Percentiles rank a stretch among this genome's conserved stretches.
Evolutionary conservation across 768 basidiomycete genomes (phyloP).

Genomic region (Amanita rubescens): DNA sequence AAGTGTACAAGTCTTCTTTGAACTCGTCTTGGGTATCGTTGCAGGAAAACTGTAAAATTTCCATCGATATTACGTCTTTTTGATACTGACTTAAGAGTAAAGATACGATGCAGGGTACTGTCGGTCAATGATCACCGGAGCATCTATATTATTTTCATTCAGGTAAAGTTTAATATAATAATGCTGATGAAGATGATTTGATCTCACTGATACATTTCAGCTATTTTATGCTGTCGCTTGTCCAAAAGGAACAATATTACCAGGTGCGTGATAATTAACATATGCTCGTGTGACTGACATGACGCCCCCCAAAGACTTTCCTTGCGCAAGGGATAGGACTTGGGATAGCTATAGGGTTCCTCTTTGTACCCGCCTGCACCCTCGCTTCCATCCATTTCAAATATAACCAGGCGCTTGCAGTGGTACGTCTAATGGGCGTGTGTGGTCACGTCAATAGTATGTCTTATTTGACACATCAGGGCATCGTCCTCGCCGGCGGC

Average conservation of each 20-base stretch:
- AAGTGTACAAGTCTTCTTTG: slow-evolving; percentile 10
- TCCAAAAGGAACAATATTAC: slow-evolving; percentile 6
- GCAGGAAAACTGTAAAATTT: slow-evolving; percentile 7
- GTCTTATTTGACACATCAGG: slow-evolving; percentile 12
- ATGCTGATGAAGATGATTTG: too few species aligned
- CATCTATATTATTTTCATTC: slow-evolving; percentile 7
- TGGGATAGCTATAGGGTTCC: slow-evolving; percentile 36
- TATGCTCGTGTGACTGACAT: neutral
- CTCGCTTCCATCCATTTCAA: slow-evolving; percentile 41
- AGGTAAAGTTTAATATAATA: neutral
- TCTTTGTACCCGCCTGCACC: slow-evolving; percentile 37
- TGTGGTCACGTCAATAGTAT: slow-evolving; percentile 28
- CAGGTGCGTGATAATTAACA: slow-evolving; percentile 1
- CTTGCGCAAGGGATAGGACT: slow-evolving; percentile 42
- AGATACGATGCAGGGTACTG: slow-evolving; percentile 11
- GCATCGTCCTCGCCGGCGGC: slow-evolving; percentile 17
- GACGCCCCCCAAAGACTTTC: slow-evolving; percentile 25
- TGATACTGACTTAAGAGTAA: neutral
- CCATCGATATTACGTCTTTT: too few species aligned
- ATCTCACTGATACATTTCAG: neutral
- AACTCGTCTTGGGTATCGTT: slow-evolving; percentile 6
- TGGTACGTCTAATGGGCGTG: slow-evolving; percentile 27
- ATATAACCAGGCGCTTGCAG: slow-evolving; percentile 33
- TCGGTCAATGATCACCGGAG: slow-evolving; percentile 2
- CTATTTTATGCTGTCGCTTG: slow-evolving; percentile 6